Evolutionary conservation across 345 rosid genomes (phyloP).

Genomic region (Sapria himalayana): DNA sequence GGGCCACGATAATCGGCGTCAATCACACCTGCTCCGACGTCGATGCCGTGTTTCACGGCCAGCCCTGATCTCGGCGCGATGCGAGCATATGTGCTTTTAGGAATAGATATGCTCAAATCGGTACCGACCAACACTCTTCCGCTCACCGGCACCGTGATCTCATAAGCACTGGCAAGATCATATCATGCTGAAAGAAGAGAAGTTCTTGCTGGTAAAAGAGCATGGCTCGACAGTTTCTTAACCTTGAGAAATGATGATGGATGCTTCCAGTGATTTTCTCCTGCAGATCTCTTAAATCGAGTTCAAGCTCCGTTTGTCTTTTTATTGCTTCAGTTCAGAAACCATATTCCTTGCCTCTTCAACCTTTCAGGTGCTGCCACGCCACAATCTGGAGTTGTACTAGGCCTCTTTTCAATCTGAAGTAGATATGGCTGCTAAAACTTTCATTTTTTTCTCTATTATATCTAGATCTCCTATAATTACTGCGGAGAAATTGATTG

Average conservation of each 20-base stretch:
- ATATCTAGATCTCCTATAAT: too few relatives aligned
- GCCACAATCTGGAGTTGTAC: too few relatives aligned
- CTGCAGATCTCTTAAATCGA: too few relatives aligned
- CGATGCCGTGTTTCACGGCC: conserved; percentile 60
- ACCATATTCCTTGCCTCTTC: too few relatives aligned
- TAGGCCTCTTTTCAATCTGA: too few relatives aligned
- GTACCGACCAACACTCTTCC: conserved; percentile 68
- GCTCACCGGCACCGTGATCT: conserved; percentile 51
- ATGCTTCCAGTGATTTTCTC: too few relatives aligned
- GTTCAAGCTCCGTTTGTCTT: too few relatives aligned
- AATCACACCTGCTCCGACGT: conserved; percentile 66
- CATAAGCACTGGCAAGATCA: conserved; percentile 57
- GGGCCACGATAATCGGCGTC: conserved; percentile 76
- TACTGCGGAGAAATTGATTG: too few relatives aligned
- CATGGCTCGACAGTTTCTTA: conserved; percentile 56
- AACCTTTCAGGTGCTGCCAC: too few relatives aligned
- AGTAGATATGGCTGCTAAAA: too few relatives aligned
- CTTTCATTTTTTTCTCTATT: too few relatives aligned
- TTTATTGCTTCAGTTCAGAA: too few relatives aligned
- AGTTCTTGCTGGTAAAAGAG: conserved; percentile 43
- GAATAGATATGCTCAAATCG: conserved; percentile 49
- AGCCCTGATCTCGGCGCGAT: conserved; percentile 67
- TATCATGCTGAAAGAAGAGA: conserved; percentile 67
- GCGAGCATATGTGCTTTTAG: conserved; percentile 58
- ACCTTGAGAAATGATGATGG: conserved; percentile 30